Percentiles rank a stretch among this genome's conserved stretches.
These are phyloP conservation scores for Colletotrichum endophyticum DNA, from an alignment of 2,329 filamentous ascomycete genomes.

Conservation along the genomic window DNA sequence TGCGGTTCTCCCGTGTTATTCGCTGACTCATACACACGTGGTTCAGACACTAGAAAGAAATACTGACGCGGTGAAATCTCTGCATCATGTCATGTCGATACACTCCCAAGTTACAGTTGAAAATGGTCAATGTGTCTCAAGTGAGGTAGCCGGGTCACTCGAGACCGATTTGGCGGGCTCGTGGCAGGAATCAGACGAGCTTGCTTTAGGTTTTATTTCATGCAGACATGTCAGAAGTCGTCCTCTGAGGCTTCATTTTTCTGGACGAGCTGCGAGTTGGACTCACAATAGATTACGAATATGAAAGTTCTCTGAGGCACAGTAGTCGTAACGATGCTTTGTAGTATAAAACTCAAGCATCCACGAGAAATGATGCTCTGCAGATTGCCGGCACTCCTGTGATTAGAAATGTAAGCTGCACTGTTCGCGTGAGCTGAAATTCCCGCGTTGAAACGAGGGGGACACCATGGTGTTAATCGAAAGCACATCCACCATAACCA, in stretches of 20 bases:
- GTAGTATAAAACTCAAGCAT: neutral
- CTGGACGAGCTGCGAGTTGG: neutral
- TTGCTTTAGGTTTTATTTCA: neutral
- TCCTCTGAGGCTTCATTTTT: rapidly evolving
- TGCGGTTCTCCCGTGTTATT: neutral
- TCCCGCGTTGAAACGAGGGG: too few relatives aligned
- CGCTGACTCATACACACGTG: rapidly evolving
- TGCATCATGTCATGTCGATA: too few relatives aligned
- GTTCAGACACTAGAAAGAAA: neutral
- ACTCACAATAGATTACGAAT: too few relatives aligned
- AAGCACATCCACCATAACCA: too few relatives aligned
- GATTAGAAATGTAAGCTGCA: neutral
- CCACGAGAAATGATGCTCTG: rapidly evolving
- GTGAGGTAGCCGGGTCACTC: too few relatives aligned
- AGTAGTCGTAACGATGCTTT: rapidly evolving
- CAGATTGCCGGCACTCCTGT: too few relatives aligned
- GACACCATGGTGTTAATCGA: too few relatives aligned
- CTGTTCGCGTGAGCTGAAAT: too few relatives aligned
- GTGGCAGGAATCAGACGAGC: neutral
- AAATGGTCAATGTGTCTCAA: too few relatives aligned
- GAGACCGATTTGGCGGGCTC: neutral
- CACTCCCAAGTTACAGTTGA: too few relatives aligned
- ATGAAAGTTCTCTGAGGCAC: rapidly evolving
- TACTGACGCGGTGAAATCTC: neutral
- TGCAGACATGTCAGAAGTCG: rapidly evolving